Conservation (phyloP, 176 grass and related monocot species). For the Carex parvula region DNA sequence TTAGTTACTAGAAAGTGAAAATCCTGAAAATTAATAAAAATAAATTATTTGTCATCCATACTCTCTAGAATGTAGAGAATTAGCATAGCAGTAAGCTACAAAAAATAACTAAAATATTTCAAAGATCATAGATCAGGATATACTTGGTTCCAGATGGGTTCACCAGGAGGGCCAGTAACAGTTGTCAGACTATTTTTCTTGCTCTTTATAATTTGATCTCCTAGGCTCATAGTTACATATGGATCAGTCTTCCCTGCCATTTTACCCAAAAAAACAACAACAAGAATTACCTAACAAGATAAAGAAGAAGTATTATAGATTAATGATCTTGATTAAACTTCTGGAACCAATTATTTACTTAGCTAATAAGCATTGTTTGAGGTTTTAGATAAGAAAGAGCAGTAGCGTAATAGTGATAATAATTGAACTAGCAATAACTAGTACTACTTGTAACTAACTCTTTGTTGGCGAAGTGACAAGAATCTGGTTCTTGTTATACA, state of each 20-base stretch:
- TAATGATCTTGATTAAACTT: background rate
- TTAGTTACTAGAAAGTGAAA: conserved; percentile 86
- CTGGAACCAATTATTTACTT: background rate
- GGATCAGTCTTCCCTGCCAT: conserved; percentile 88
- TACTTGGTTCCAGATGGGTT: conserved; percentile 99
- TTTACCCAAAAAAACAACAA: conserved; percentile 4
- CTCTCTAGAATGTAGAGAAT: background rate
- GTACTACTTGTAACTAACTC: background rate
- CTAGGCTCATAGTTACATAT: conserved; percentile 79
- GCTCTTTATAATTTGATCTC: conserved; percentile 90
- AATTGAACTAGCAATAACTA: background rate
- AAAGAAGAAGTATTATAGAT: background rate
- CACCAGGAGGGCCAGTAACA: conserved; percentile 72
- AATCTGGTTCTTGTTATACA: background rate
- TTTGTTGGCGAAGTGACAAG: background rate
- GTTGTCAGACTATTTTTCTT: conserved; percentile 99
- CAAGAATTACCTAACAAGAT: too few relatives aligned
- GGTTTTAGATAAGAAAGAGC: background rate
- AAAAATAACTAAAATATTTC: background rate
- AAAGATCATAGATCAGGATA: conserved; percentile 13
- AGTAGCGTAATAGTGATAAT: background rate
- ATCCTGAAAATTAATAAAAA: conserved; percentile 45
- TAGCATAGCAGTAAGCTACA: background rate
- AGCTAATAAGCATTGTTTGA: background rate
- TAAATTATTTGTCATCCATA: background rate